A percentile compares a stretch with the other conserved stretches of the same genome.
phyloP scores from a whole-genome alignment of 2,329 filamentous ascomycete genomes.

The Cladophialophora immunda region DNA sequence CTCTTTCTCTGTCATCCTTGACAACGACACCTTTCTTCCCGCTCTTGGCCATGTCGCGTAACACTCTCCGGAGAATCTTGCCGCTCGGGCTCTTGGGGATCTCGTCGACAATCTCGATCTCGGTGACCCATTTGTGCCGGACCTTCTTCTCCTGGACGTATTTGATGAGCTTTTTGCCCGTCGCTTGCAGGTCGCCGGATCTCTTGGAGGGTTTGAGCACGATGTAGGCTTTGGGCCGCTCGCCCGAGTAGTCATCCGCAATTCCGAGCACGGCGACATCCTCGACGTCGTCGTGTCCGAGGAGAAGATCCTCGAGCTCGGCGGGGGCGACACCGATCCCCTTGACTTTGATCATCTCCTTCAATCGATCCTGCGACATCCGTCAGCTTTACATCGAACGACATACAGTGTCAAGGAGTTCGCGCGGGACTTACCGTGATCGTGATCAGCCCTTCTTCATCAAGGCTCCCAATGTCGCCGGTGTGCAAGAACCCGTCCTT shows the following conservation, averaged over 20 bases:
- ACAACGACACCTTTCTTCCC: slow-evolving; percentile 37
- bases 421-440: slow-evolving; percentile 62
- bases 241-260: slow-evolving; percentile 47
- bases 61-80: slow-evolving; percentile 55
- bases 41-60: slow-evolving; percentile 38
- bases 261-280: slow-evolving; percentile 59
- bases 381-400: background rate
- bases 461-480: slow-evolving; percentile 71
- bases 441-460: slow-evolving; percentile 64
- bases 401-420: background rate
- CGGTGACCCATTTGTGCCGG: slow-evolving; percentile 47
- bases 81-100: slow-evolving; percentile 61
- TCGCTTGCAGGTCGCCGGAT: slow-evolving; percentile 22
- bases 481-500: slow-evolving; percentile 65
- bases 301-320: slow-evolving; percentile 57
- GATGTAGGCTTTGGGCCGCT: slow-evolving; percentile 53
- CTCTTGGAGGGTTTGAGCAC: slow-evolving; percentile 44
- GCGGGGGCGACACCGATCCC: slow-evolving; percentile 54
- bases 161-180: slow-evolving; percentile 35
- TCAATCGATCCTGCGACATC: slow-evolving; percentile 66
- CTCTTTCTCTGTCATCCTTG: slow-evolving; percentile 34
- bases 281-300: slow-evolving; percentile 54
- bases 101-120: slow-evolving; percentile 58
- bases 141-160: slow-evolving; percentile 53
- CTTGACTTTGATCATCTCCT: slow-evolving; percentile 65